A percentile compares a stretch with the other conserved stretches of the same genome.
phyloP scores from a whole-genome alignment of 2,329 filamentous ascomycete species.

The Botrytis aclada region DNA sequence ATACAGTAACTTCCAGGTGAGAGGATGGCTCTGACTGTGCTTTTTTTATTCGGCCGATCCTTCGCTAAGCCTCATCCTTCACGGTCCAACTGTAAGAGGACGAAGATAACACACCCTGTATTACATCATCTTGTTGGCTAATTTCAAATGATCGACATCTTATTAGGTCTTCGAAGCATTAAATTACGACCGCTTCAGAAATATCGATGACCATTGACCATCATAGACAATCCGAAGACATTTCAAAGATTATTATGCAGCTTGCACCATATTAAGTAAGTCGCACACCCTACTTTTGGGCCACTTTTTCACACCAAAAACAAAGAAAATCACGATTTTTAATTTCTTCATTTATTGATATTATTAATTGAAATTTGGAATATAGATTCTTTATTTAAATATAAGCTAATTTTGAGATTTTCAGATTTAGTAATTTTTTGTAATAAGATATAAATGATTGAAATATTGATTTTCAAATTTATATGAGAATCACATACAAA shows the following conservation, averaged over 20 bases:
- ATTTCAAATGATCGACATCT: not conserved
- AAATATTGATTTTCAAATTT: no score
- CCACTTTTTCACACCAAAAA: no score
- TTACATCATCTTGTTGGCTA: not conserved
- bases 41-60: not conserved
- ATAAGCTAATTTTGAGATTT: no score
- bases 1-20: not conserved
- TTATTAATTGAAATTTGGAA: no score
- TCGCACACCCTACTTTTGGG: no score
- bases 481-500: no score
- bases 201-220: not conserved
- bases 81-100: not conserved
- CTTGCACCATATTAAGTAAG: not conserved
- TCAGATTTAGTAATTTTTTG: no score
- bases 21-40: not conserved
- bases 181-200: not conserved
- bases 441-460: no score
- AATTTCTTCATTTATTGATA: no score
- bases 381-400: no score
- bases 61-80: conserved; percentile 4
- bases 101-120: not conserved
- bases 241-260: not conserved
- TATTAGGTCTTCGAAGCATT: not conserved
- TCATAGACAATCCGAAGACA: not conserved
- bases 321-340: no score